These are phyloP conservation scores for Lepiota subincarnata DNA, from an alignment of 768 basidiomycete species.

Conservation along the genomic window DNA sequence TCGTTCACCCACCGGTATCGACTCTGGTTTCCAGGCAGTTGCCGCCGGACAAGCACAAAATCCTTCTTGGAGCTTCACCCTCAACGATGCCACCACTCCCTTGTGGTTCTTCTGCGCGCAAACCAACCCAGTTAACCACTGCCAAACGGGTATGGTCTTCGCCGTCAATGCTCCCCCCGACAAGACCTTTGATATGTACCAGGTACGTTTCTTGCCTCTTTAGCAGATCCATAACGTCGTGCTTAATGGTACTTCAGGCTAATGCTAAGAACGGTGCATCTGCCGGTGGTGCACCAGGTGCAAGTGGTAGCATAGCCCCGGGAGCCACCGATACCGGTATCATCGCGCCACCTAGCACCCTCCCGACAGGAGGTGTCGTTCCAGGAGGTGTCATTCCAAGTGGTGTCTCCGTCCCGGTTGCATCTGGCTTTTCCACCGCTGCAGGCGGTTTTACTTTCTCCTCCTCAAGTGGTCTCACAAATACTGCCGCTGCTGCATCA, in stretches of 20 bases:
- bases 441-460: neutral
- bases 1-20: slow-evolving; percentile 32
- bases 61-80: slow-evolving; percentile 42
- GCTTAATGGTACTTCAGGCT: neutral
- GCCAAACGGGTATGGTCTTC: slow-evolving; percentile 57
- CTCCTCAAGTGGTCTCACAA: neutral
- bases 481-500: slow-evolving; percentile 14
- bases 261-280: slow-evolving; percentile 16
- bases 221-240: no score
- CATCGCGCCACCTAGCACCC: neutral
- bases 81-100: slow-evolving; percentile 41
- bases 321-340: neutral
- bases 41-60: slow-evolving; percentile 27
- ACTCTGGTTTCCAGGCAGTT: slow-evolving; percentile 50
- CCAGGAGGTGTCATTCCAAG: no score
- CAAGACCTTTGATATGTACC: slow-evolving; percentile 47
- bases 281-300: slow-evolving; percentile 3
- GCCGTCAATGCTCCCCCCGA: slow-evolving; percentile 47
- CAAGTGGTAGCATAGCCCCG: neutral
- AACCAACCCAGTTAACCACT: slow-evolving; percentile 39
- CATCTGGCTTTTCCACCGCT: neutral
- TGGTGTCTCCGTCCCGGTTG: no score
- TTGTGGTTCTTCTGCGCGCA: slow-evolving; percentile 65
- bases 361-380: neutral
- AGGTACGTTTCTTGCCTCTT: slow-evolving; percentile 22